Percentiles rank a stretch among this genome's conserved stretches.
Conservation (phyloP, 2,329 filamentous ascomycete genomes). For the Stemphylium lycopersici region DNA sequence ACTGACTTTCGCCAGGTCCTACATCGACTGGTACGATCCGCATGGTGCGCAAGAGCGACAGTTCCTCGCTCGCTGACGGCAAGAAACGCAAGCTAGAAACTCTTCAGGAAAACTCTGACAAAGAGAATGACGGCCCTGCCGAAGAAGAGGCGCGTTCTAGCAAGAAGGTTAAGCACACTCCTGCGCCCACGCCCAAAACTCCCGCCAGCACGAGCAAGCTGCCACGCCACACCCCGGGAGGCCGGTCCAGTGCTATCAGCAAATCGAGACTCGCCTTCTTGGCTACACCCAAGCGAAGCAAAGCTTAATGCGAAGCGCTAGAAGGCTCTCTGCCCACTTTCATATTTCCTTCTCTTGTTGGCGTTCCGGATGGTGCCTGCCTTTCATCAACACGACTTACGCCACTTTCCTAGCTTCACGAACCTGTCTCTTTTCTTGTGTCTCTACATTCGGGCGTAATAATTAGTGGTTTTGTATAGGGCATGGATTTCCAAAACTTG, state of each 20-base stretch:
- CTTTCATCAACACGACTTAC: conserved; percentile 6
- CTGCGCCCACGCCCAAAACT: conserved; percentile 37
- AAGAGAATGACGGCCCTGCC: conserved; percentile 50
- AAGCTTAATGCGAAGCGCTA: conserved; percentile 20
- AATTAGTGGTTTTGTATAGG: conserved; percentile 12
- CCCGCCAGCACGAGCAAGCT: conserved; percentile 38
- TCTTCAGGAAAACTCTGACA: conserved; percentile 47
- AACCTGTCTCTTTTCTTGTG: conserved; percentile 8
- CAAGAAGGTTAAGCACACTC: conserved; percentile 42
- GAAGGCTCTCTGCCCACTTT: background rate
- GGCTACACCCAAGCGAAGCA: conserved; percentile 48
- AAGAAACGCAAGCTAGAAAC: conserved; percentile 56
- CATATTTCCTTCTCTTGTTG: conserved; percentile 1
- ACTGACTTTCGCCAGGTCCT: conserved; percentile 30
- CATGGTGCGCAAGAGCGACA: conserved; percentile 54
- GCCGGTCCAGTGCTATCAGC: conserved; percentile 41
- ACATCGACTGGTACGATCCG: conserved; percentile 48
- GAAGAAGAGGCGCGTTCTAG: conserved; percentile 39
- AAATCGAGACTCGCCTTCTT: conserved; percentile 47
- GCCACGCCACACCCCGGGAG: conserved; percentile 38
- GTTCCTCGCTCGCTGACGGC: conserved; percentile 33
- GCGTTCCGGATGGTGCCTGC: conserved; percentile 11
- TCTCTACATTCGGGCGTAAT: conserved; percentile 20
- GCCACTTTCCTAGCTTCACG: conserved; percentile 10
- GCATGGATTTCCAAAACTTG: conserved; percentile 13